A percentile compares a stretch with the other conserved stretches of the same genome.
These are phyloP conservation scores for Albophoma yamanashiensis DNA, from an alignment of 2,329 filamentous ascomycete genomes.

Conservation along the genomic window DNA sequence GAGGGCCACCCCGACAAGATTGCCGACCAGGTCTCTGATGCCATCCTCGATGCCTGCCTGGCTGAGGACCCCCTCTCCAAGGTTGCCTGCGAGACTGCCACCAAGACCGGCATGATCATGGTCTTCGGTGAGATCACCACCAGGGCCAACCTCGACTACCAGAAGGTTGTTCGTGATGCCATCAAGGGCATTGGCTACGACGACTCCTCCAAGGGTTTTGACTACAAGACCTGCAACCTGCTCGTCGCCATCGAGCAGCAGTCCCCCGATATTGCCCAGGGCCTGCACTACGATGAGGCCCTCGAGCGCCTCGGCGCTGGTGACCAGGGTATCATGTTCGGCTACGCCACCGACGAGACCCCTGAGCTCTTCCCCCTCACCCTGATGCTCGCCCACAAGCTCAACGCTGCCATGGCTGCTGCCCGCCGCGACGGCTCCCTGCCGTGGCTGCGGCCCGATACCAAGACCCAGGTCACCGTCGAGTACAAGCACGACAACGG, in stretches of 20 bases:
- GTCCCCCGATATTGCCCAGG: constrained; percentile 97
- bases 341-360: constrained; percentile 98
- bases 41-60: constrained; percentile 96
- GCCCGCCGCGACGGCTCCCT: constrained; percentile 80
- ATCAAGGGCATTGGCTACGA: constrained; percentile 99
- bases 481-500: constrained; percentile 97
- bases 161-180: constrained; percentile 86
- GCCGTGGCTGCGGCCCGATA: constrained; percentile 94
- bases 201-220: constrained; percentile 92
- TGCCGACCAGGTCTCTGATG: constrained; percentile 96
- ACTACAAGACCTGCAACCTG: constrained; percentile 99
- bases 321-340: constrained; percentile 99
- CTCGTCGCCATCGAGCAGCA: constrained; percentile 99
- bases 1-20: constrained; percentile 96
- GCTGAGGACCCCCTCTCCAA: constrained; percentile 93
- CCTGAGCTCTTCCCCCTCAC: constrained; percentile 94
- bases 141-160: constrained; percentile 92
- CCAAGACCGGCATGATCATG: constrained; percentile 99
- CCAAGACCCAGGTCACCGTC: constrained; percentile 98
- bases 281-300: constrained; percentile 95
- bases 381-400: constrained; percentile 88
- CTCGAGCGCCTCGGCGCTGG: constrained; percentile 96
- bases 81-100: constrained; percentile 97
- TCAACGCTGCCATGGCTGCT: constrained; percentile 88
- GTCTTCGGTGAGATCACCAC: constrained; percentile 98